phyloP scores from a whole-genome alignment of 106 monocot genomes.

The Dioscorea alata region DNA sequence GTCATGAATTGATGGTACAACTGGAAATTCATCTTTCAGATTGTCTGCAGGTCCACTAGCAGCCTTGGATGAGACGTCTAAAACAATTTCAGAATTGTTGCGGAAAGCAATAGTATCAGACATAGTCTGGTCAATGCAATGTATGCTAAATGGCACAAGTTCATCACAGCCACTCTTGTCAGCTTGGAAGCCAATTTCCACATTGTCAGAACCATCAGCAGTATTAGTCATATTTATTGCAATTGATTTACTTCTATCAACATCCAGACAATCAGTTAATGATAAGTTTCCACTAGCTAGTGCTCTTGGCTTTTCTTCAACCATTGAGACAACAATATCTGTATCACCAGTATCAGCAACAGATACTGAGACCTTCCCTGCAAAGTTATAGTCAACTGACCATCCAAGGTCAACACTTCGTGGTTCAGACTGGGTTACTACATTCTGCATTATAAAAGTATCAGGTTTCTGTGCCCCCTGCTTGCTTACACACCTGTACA shows the following conservation, averaged over 20 bases:
- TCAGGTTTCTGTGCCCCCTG: slow-evolving; percentile 16
- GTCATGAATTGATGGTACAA: slow-evolving; percentile 8
- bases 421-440: slow-evolving; percentile 12
- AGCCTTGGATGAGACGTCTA: slow-evolving; percentile 14
- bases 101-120: slow-evolving; percentile 1
- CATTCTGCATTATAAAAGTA: slow-evolving; percentile 18
- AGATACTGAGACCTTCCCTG: slow-evolving; percentile 67
- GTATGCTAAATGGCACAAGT: neutral
- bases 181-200: slow-evolving; percentile 6
- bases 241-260: slow-evolving; percentile 1
- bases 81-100: slow-evolving; percentile 9
- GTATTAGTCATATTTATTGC: slow-evolving; percentile 11
- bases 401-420: slow-evolving; percentile 20
- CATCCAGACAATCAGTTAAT: neutral
- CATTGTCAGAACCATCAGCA: slow-evolving; percentile 1
- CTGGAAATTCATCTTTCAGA: slow-evolving; percentile 13
- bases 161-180: slow-evolving; percentile 5
- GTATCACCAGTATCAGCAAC: slow-evolving; percentile 95
- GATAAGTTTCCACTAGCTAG: slow-evolving; percentile 4
- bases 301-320: slow-evolving; percentile 33
- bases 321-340: slow-evolving; percentile 85
- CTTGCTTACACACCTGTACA: slow-evolving; percentile 48
- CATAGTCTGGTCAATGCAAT: slow-evolving; percentile 3
- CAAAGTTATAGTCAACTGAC: slow-evolving; percentile 33
- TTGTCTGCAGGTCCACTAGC: neutral